phyloP scores from a whole-genome alignment of 495 filamentous ascomycete species.

The Aspergillus kassunensis region DNA sequence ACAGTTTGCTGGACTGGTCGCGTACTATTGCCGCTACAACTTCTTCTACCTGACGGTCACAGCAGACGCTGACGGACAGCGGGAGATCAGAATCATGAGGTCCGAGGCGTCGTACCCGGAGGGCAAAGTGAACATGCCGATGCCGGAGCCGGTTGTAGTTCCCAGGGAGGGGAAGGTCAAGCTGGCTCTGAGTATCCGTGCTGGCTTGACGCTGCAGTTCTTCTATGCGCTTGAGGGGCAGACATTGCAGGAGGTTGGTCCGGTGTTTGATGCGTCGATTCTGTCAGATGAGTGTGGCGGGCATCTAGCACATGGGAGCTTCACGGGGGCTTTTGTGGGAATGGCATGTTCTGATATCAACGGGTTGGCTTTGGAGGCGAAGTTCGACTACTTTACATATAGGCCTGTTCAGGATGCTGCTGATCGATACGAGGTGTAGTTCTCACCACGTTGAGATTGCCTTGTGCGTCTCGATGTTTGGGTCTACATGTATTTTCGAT shows the following conservation, averaged over 20 bases:
- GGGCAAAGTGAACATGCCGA: background rate
- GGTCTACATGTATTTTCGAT: too few relatives aligned
- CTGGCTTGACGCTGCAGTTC: conserved; percentile 6
- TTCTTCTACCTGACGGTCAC: conserved; percentile 11
- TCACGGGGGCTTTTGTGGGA: conserved; percentile 11
- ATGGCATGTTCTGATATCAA: conserved; percentile 11
- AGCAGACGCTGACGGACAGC: conserved; percentile 6
- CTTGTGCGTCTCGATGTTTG: too few relatives aligned
- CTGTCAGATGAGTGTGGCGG: conserved; percentile 10
- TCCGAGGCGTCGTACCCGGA: conserved; percentile 8
- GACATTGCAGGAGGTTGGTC: conserved; percentile 1
- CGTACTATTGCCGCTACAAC: conserved; percentile 12
- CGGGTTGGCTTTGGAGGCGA: background rate
- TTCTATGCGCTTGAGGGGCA: conserved; percentile 8
- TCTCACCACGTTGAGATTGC: too few relatives aligned
- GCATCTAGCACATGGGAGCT: conserved; percentile 9
- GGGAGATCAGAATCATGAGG: conserved; percentile 5
- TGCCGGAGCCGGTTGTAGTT: background rate
- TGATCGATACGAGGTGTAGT: conserved; percentile 20
- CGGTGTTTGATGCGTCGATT: conserved; percentile 8
- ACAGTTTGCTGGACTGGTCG: conserved; percentile 6
- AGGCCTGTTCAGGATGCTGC: conserved; percentile 1
- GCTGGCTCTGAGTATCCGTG: conserved; percentile 3
- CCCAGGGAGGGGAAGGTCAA: conserved; percentile 2
- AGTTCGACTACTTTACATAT: conserved; percentile 3